Base-by-base conservation (phyloP, 2,329 filamentous ascomycete genomes). In the Neofusicoccum sp. region DNA sequence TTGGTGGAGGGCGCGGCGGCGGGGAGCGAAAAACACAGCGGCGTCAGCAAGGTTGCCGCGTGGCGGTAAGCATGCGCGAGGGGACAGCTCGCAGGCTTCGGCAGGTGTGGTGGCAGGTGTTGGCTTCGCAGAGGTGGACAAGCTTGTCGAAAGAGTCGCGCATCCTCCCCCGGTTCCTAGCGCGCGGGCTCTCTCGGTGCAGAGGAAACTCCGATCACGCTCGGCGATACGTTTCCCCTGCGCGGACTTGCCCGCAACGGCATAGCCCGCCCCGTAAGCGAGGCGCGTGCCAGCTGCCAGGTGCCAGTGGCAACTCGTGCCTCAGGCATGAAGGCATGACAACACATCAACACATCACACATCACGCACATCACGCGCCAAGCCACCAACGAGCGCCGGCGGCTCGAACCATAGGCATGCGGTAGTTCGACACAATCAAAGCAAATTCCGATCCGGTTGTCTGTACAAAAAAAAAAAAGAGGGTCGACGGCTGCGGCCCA, bases 121-220 rank as follows among this genome's bases (percentile, higher is more conserved):
- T 28, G 41, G 31, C 33, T 44, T 30, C 20, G 33, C 28, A 44
- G 40, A 40, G 41, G 40, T 48, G 48, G 43, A 53, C 48, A 45
- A 61, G 59, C 59, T 61, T 41, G 43, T 61, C 41, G 43, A 56
- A 61, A 61, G 59, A 61, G 48, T 57, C 59, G 49, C 51, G 59
- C 59, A 61, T 57, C 58, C 47, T 45, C 47, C 58, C 51, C 51
- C 51, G 51, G 51, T 43, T 56, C 36, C 26, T 56, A 56, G 51
- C 51, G 47, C 48, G 58, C 58, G 49, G 48, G 43, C 38, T 43
- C 31, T 16, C 31, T 59, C 57, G 57, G 57, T 47, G 45, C 57
- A 60, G 59, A 61, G 59, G 59, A 61, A 61, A 48, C 48, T 61
- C 59, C 59, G 58, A 59, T 49, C 41, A 40, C 41, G 54, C 34